Conservation (phyloP, 2,329 filamentous ascomycete species). For the Diaporthe velutina region DNA sequence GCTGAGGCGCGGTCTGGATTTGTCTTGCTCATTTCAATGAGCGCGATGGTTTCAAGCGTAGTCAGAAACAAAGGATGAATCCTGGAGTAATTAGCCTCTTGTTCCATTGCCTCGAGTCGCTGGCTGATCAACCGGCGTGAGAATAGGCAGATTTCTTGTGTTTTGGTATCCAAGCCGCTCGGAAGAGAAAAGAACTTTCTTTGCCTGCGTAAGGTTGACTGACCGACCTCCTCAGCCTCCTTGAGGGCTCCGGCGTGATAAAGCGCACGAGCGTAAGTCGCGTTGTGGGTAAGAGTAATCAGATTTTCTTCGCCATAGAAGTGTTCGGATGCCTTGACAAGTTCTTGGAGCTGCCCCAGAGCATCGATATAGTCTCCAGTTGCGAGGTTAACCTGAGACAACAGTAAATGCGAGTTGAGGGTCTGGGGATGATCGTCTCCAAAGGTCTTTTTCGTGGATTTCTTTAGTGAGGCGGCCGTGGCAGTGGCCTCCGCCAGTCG, state of each 20-base stretch:
- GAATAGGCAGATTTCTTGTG: neutral
- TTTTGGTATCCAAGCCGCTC: neutral
- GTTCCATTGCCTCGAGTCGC: neutral
- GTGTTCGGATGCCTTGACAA: neutral
- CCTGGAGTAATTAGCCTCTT: neutral
- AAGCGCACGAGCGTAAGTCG: neutral
- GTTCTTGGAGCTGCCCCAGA: neutral
- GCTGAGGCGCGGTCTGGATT: neutral
- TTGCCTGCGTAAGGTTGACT: neutral
- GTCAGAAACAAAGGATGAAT: neutral
- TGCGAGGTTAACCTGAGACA: neutral
- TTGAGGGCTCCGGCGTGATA: slow-evolving; percentile 3
- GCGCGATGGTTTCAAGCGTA: neutral
- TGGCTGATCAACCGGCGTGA: neutral
- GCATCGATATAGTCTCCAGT: neutral
- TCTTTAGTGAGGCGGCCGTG: neutral
- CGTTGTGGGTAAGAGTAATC: neutral
- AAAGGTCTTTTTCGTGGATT: neutral
- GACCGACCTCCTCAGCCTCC: slow-evolving; percentile 14
- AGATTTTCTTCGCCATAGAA: neutral
- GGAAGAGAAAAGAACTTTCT: neutral
- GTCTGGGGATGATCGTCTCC: neutral
- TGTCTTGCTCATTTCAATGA: neutral
- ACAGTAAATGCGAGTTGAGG: neutral
- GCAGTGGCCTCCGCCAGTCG: neutral